These are phyloP conservation scores for Penicillium oxalicum DNA, from an alignment of 2,329 filamentous ascomycete species.

Conservation along the genomic window DNA sequence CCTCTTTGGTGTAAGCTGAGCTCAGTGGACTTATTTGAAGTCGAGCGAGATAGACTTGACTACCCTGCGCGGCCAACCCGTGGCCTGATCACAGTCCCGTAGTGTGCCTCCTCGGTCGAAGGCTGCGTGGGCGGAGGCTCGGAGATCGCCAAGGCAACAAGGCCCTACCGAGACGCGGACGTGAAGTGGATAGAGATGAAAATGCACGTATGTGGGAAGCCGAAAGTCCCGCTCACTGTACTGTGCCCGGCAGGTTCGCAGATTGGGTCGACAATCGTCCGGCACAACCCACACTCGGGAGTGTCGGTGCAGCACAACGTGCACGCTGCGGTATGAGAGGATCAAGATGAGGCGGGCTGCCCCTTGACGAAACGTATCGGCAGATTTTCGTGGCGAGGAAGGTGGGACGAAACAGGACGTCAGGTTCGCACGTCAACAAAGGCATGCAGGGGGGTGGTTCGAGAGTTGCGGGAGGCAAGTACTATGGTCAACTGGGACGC, in stretches of 20 bases:
- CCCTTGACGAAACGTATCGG: no score
- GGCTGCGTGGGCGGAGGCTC: background rate
- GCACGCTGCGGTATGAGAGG: background rate
- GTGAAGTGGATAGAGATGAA: background rate
- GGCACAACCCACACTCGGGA: conserved; percentile 10
- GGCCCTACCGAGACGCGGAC: background rate
- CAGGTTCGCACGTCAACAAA: no score
- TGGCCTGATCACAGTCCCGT: background rate
- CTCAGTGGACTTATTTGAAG: background rate
- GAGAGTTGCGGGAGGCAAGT: background rate
- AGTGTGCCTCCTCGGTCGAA: background rate
- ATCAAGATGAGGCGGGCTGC: background rate
- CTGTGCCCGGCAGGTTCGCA: conserved; percentile 7
- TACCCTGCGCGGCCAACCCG: background rate
- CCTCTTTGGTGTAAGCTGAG: background rate
- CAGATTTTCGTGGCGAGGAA: background rate
- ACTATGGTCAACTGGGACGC: conserved; percentile 5
- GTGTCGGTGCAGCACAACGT: no score
- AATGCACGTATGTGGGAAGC: conserved; percentile 5
- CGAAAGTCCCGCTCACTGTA: conserved; percentile 9
- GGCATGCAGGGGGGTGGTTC: no score
- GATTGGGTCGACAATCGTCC: conserved; percentile 13
- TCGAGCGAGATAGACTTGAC: background rate
- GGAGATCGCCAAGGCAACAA: conserved; percentile 10
- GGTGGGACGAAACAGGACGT: conserved; percentile 3